Evolutionary conservation across 306 rosid genomes (phyloP), one percentile per base, ranked within the genome.

Genomic region (Quercus mongolica): DNA sequence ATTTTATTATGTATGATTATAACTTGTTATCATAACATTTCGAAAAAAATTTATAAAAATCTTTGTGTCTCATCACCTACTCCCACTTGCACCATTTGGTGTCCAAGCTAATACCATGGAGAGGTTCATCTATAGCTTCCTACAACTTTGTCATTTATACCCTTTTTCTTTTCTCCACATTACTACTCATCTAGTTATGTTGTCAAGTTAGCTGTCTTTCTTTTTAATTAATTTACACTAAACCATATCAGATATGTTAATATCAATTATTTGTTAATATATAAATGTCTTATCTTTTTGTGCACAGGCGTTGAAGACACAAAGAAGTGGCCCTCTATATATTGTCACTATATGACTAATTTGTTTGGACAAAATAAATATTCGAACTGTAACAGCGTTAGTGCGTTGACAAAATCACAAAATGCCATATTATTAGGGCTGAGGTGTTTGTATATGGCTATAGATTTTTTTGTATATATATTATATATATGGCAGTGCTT

Each of bases 371-470:
- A 46, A 30, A 41, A 44, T 6, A 7, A 33, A 64, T 52, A 23
- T 52, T 67, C 74, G 19, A 74, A 65, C 67, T 65, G 59, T 44
- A 71, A 15, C 71, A 59, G 73, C 82, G 31, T 52, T 52, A 4
- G 54, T 65, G 74, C 69, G 83, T 80, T 80, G 83, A 74, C 72
- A 64, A 80, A 54, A 33, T 9, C 19, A 80, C 72, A 64, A 80
- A 54, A 35, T 9, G 26, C 4, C 20, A 56, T 26, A 56, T 78
- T 28, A 25, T 28, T 9, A 12, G n/a, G 52, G 20, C 14, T 35
- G 54, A 20, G 1, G 10, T 4, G 13, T 20, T 4, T 56, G 10
- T n/a, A 13, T 19, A 56, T 56, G 56, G n/a, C n/a, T 3, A 33
- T 56, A 21, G 35, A 19, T 56, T 28, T 38, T 38, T 38, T 38